A percentile compares a stretch with the other conserved stretches of the same genome.
Conservation (phyloP, 202 grass and related monocot genomes). For the Musa balbisiana region DNA sequence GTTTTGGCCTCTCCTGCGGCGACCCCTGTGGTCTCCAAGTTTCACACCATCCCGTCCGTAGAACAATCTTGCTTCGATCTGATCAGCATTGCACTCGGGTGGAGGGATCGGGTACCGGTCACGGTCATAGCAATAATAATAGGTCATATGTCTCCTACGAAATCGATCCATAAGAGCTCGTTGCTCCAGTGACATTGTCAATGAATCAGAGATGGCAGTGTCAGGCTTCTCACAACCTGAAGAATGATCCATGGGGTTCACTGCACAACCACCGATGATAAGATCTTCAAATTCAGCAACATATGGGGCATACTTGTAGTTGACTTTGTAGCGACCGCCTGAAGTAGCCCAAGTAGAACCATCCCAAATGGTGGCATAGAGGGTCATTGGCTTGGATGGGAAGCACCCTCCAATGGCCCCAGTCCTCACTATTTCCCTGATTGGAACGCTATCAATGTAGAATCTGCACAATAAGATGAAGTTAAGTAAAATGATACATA, state of each 20-base stretch:
- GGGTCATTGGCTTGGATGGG: slow-evolving; percentile 87
- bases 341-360: slow-evolving; percentile 85
- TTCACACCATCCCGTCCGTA: slow-evolving; percentile 55
- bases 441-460: slow-evolving; percentile 83
- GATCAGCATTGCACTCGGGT: slow-evolving; percentile 36
- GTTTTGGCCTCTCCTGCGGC: slow-evolving; percentile 15
- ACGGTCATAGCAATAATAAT: slow-evolving; percentile 80
- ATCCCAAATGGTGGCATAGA: slow-evolving; percentile 97
- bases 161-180: slow-evolving; percentile 41
- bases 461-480: slow-evolving; percentile 36
- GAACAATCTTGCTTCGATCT: not conserved
- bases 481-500: not conserved
- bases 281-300: slow-evolving; percentile 75
- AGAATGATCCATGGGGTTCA: slow-evolving; percentile 27
- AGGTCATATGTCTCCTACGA: slow-evolving; percentile 56
- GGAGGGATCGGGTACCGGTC: slow-evolving; percentile 37
- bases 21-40: slow-evolving; percentile 31
- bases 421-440: slow-evolving; percentile 57
- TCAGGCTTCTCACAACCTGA: slow-evolving; percentile 20
- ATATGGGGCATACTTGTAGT: slow-evolving; percentile 92
- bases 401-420: slow-evolving; percentile 58
- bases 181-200: slow-evolving; percentile 30
- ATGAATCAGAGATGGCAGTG: not conserved
- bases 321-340: slow-evolving; percentile 72
- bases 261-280: slow-evolving; percentile 50